These are phyloP conservation scores for Dorcoceras hygrometricum DNA, from an alignment of 257 asterid species.

Conservation along the genomic window DNA sequence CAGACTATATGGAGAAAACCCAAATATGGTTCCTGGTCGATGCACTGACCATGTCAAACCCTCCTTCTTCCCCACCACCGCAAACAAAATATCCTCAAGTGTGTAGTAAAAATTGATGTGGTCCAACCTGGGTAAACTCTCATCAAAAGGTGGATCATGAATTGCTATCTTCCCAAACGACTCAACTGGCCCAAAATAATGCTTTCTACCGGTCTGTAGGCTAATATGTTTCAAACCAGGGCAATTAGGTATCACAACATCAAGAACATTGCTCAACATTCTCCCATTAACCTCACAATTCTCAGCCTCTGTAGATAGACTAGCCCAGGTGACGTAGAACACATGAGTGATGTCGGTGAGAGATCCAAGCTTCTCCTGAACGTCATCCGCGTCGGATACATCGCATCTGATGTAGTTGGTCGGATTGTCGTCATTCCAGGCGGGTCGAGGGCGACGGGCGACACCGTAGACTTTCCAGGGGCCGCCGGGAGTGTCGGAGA, in stretches of 20 bases:
- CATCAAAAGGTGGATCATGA: constrained; percentile 70
- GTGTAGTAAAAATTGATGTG: constrained; percentile 57
- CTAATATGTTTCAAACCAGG: constrained; percentile 70
- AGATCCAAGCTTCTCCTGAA: constrained; percentile 51
- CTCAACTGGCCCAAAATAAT: constrained; percentile 68
- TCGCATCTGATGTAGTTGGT: constrained; percentile 74
- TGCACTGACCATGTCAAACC: constrained; percentile 87
- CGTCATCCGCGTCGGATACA: constrained; percentile 48
- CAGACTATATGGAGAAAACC: constrained; percentile 76
- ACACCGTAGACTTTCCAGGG: constrained; percentile 97
- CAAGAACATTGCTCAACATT: constrained; percentile 63
- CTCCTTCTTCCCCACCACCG: constrained; percentile 61
- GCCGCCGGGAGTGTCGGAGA: constrained; percentile 92
- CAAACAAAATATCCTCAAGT: constrained; percentile 67
- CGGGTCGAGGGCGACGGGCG: constrained; percentile 81
- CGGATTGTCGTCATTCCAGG: constrained; percentile 83
- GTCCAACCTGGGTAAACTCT: constrained; percentile 70
- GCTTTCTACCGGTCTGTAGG: constrained; percentile 80
- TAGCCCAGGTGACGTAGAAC: constrained; percentile 83
- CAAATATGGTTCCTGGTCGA: constrained; percentile 69
- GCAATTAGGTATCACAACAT: constrained; percentile 58
- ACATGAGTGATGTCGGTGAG: constrained; percentile 69
- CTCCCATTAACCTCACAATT: constrained; percentile 70
- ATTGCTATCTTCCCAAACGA: constrained; percentile 31
- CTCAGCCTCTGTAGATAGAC: constrained; percentile 53